A percentile compares a stretch with the other conserved stretches of the same genome.
These are phyloP conservation scores for Haplosporangium sp. DNA, from an alignment of 371 early-diverging fungal genomes.

Conservation along the genomic window DNA sequence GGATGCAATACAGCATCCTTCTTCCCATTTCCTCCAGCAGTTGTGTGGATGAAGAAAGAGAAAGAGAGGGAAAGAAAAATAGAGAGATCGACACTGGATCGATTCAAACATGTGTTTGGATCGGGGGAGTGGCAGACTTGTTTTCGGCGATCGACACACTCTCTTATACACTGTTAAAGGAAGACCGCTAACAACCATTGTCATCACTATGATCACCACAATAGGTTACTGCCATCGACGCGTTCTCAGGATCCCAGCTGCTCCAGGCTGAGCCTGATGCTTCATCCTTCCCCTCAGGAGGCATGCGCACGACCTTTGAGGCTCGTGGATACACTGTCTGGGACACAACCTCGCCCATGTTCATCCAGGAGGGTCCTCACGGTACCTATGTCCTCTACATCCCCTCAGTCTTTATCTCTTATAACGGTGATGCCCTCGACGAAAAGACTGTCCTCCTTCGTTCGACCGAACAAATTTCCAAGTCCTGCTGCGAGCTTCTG, in stretches of 20 bases:
- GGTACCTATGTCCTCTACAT: conserved; percentile 92
- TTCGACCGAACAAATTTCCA: conserved; percentile 87
- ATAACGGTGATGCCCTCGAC: conserved; percentile 98
- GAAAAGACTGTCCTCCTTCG: conserved; percentile 97
- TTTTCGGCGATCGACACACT: neutral
- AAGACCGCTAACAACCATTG: neutral
- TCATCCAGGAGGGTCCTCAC: conserved; percentile 92
- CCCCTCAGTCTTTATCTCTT: conserved; percentile 97
- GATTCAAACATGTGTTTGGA: neutral
- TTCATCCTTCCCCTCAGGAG: conserved; percentile 98
- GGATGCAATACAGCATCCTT: too few relatives aligned
- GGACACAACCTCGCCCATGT: conserved; percentile 98
- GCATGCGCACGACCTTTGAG: conserved; percentile 98
- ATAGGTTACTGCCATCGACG: conserved; percentile 86
- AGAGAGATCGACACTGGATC: neutral
- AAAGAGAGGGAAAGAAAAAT: neutral
- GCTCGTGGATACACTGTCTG: conserved; percentile 99
- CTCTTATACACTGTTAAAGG: neutral
- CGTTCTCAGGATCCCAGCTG: conserved; percentile 95
- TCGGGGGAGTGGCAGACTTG: neutral
- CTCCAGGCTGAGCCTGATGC: conserved; percentile 99
- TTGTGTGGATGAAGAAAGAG: neutral
- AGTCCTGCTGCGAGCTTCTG: conserved; percentile 82
- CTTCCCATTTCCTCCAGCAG: neutral
- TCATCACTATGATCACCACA: neutral